Base-by-base conservation (phyloP, 441 rosid species). In the Corymbia citriodora region DNA sequence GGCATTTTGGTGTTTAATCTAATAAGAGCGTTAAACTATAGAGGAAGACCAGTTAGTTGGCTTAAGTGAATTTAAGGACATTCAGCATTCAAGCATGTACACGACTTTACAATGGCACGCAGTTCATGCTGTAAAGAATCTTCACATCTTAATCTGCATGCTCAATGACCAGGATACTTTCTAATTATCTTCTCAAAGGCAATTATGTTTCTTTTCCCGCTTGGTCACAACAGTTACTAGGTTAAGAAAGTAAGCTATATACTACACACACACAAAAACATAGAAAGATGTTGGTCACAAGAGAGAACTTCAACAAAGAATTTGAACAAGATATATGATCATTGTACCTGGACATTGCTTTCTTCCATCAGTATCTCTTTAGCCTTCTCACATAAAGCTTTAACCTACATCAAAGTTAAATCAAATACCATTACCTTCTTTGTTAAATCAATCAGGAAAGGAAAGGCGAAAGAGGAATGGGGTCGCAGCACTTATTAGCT, bases 341-440 rank as follows among this genome's bases (percentile, higher is more conserved):
- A 31, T 27, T 90, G 36, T 54, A 95, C 97, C 98, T 95, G 98
- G 92, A 96, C 98, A 88, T 95, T 96, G 96, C 98, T 96, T 90
- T 96, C 97, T 88, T 94, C 94, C 97, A 96, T 95, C 91, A 96
- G 70, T 83, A 94, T 94, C 95, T 96, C 98, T 92, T 95, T 96
- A 36, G 98, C 96, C 93, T 96, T 96, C 94, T 96, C 98, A 21
- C 97, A 96, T 91, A 96, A 92, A 79, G 91, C 92, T 94, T 95
- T 94, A 89, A 96, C 97, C 98, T 95, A 92, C n/a, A 55, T 48
- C 88, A 91, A 31, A 55, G 45, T 45, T 45, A 45, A 79, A 79
- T 79, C 52, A 79, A 79, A 79, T 79, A 45, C 5, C 17, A 79
- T 45, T 45, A 79, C 45, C 85, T 23, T 79, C 45, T 45, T 40